Evolutionary conservation across 495 filamentous ascomycete species (phyloP).

Genomic region (Lasiosphaeria ovina): DNA sequence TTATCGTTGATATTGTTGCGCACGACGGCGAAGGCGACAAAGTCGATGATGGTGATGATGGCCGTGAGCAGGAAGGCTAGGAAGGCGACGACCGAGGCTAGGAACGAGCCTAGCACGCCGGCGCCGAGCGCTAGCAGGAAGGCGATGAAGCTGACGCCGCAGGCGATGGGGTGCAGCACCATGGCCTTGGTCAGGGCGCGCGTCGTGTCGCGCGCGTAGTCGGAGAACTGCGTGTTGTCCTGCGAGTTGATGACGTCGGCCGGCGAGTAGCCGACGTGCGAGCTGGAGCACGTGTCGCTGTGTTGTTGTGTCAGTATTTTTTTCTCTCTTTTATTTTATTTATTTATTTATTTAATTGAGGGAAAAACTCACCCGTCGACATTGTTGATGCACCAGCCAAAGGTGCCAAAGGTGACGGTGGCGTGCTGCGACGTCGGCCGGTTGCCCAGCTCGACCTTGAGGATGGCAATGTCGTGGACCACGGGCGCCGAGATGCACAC

Average conservation of each 20-base stretch:
- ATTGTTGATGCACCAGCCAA: conserved; percentile 51
- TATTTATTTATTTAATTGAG: conserved; percentile 2
- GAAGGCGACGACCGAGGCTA: conserved; percentile 47
- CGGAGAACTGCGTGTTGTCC: conserved; percentile 41
- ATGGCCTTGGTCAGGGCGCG: conserved; percentile 53
- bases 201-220: conserved; percentile 41
- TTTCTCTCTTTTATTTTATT: conserved; percentile 6
- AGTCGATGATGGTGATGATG: conserved; percentile 55
- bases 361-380: conserved; percentile 19
- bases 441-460: conserved; percentile 48
- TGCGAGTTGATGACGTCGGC: conserved; percentile 36
- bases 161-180: conserved; percentile 60
- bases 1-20: conserved; percentile 47
- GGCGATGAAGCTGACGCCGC: conserved; percentile 56
- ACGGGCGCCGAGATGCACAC: conserved; percentile 59
- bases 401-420: conserved; percentile 54
- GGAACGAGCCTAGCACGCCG: conserved; percentile 51
- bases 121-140: conserved; percentile 55
- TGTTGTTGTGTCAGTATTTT: conserved; percentile 21
- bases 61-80: conserved; percentile 55
- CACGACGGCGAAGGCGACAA: conserved; percentile 54
- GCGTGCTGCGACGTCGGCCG: background rate
- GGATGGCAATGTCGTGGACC: conserved; percentile 48
- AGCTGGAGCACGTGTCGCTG: conserved; percentile 44
- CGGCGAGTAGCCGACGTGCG: conserved; percentile 54